Conservation (phyloP, 202 grass and related monocot species). For the Carex sylvatica region DNA sequence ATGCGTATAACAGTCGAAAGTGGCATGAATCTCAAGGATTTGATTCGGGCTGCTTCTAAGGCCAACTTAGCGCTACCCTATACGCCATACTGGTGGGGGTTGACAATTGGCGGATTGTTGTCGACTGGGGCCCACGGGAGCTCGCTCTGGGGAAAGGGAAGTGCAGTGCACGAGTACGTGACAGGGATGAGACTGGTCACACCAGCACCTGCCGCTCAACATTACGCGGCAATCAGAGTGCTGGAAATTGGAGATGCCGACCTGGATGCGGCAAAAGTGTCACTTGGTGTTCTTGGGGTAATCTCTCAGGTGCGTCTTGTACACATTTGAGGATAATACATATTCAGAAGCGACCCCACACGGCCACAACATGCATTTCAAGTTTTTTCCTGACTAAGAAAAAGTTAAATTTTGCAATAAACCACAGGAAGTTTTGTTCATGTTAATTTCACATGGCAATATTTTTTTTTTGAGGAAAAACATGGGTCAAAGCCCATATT, state of each 20-base stretch:
- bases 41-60: too few relatives aligned
- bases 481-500: too few relatives aligned
- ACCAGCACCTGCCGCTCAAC: conserved; percentile 30
- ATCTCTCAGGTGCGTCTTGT: conserved; percentile 52
- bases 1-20: too few relatives aligned
- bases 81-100: conserved; percentile 67
- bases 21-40: too few relatives aligned
- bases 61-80: conserved; percentile 34
- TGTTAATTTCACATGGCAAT: too few relatives aligned
- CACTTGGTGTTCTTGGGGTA: conserved; percentile 70
- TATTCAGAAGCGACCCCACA: too few relatives aligned
- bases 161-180: conserved; percentile 83
- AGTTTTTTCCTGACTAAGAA: too few relatives aligned
- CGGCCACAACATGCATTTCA: too few relatives aligned
- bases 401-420: too few relatives aligned
- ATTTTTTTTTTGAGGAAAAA: too few relatives aligned
- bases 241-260: conserved; percentile 36
- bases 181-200: conserved; percentile 54
- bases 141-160: conserved; percentile 61
- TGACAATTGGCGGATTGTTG: conserved; percentile 73
- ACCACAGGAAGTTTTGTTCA: too few relatives aligned
- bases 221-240: conserved; percentile 41
- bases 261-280: conserved; percentile 70
- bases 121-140: conserved; percentile 70
- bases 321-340: not conserved